A percentile compares a stretch with the other conserved stretches of the same genome.
Conservation (phyloP, 2,329 filamentous ascomycete genomes). For the Fusarium albidum region DNA sequence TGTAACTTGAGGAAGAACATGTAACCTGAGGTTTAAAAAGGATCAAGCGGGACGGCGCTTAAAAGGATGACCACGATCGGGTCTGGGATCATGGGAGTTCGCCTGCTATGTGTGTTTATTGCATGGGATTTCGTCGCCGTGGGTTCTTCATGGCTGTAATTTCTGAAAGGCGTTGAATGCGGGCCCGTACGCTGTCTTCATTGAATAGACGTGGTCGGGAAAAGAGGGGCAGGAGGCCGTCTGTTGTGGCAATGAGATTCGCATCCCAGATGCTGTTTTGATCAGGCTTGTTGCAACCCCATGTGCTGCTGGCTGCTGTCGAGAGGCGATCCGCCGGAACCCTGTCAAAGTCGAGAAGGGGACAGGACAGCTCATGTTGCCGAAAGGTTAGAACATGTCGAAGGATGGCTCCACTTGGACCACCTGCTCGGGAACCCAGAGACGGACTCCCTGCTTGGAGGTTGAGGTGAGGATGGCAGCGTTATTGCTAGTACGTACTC, state of each 20-base stretch:
- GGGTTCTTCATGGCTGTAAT: slow-evolving; percentile 22
- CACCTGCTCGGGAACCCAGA: too few relatives aligned
- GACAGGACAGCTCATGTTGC: too few relatives aligned
- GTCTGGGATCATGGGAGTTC: slow-evolving; percentile 25
- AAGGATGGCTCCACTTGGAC: too few relatives aligned
- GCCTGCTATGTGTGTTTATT: slow-evolving; percentile 12
- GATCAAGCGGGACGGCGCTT: slow-evolving; percentile 27
- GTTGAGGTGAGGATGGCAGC: too few relatives aligned
- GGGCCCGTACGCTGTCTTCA: neutral
- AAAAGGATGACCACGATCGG: slow-evolving; percentile 13
- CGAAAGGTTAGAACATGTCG: too few relatives aligned
- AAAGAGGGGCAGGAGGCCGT: neutral
- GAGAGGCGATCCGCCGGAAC: too few relatives aligned
- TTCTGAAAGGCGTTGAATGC: slow-evolving; percentile 21
- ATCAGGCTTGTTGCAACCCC: too few relatives aligned
- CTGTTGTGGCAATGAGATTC: neutral
- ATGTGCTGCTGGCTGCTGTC: too few relatives aligned
- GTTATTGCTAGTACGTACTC: too few relatives aligned
- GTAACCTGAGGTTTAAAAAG: neutral
- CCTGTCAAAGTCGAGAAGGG: too few relatives aligned
- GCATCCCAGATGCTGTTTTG: neutral
- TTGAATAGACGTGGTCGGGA: neutral
- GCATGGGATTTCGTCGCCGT: neutral
- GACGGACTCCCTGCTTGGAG: too few relatives aligned
- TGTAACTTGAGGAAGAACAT: slow-evolving; percentile 17